Evolutionary conservation across 441 rosid genomes (phyloP), one percentile per base, ranked within the genome.

Genomic region (Euphorbia schlechtendalii): DNA sequence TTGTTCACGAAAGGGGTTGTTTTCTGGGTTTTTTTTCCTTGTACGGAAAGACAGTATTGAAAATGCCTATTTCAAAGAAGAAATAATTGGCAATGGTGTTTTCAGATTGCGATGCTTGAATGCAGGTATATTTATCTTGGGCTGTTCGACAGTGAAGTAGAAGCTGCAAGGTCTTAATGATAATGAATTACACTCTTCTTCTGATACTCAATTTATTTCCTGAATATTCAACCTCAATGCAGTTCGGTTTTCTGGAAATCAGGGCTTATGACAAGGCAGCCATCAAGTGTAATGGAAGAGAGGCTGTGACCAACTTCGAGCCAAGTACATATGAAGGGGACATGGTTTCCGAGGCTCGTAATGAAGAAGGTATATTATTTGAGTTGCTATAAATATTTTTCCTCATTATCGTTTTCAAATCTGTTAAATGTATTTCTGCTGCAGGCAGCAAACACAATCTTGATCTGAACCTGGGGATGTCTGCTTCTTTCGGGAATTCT

Each of bases 41-140:
- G 24, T 56, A 64, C 52, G 74, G 77, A 28, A 72, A 79, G 54
- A 73, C 32, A 51, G 9, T 18, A 74, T 34, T 54, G 73, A 72
- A 74, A 70, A 71, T 75, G 74, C 74, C 71, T 74, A 56, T 69
- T 73, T 59, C 43, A 69, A 63, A 82, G 80, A 80, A 71, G 75
- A 79, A 70, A 81, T 55, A 18, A 55, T 63, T 80, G 78, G 84
- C 71, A 73, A 65, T 71, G 78, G 78, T 76, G 78, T 79, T 74
- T 77, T 84, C 74, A 78, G 86, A 79, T 83, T 77, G 85, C 80
- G 72, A 85, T 84, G 72, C 72, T 69, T 81, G 70, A 57, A 28
- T 79, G 76, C 86, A 92, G 98, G 89, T 90, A 92, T 74, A 83
- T 90, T 63, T 92, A 92, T 76, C 86, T 92, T 65, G 98, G 97